These are phyloP conservation scores for Anthracocystis setariae DNA, from an alignment of 1,284 basidiomycete genomes.

Conservation along the genomic window DNA sequence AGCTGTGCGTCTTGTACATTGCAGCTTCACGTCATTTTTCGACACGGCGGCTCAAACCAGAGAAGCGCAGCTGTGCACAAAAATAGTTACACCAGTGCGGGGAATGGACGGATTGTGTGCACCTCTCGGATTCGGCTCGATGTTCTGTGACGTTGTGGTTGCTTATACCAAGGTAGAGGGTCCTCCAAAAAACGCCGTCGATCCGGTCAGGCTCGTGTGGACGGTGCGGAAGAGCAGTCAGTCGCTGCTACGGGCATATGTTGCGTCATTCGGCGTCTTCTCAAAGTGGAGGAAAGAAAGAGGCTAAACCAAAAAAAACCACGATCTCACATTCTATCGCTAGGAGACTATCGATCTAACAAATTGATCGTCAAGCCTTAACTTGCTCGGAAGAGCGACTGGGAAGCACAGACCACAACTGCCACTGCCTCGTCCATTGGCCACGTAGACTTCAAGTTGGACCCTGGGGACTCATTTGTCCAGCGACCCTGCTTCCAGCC, in stretches of 20 bases:
- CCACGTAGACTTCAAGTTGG: neutral
- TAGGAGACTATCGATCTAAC: neutral
- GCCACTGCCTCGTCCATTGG: neutral
- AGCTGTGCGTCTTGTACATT: constrained; percentile 21
- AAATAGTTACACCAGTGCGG: constrained; percentile 21
- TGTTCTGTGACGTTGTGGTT: constrained; percentile 7
- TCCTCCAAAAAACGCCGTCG: constrained; percentile 7
- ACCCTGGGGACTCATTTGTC: constrained; percentile 7
- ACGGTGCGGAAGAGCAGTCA: neutral
- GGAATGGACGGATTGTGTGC: neutral
- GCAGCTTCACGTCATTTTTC: constrained; percentile 41
- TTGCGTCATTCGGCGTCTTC: constrained; percentile 34
- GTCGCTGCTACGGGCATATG: too few species aligned
- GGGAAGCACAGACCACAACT: constrained; percentile 5
- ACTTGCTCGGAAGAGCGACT: constrained; percentile 11
- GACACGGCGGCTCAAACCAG: neutral
- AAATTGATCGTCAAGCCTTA: neutral
- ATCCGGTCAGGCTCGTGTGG: constrained; percentile 31
- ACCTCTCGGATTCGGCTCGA: too few species aligned
- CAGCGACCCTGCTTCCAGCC: too few species aligned
- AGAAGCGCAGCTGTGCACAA: constrained; percentile 5
- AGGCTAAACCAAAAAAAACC: neutral
- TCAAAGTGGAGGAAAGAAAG: constrained; percentile 20
- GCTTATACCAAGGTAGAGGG: neutral
- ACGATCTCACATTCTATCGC: constrained; percentile 15